Conservation (phyloP, 2,329 filamentous ascomycete genomes). For the Fusarium siculi region DNA sequence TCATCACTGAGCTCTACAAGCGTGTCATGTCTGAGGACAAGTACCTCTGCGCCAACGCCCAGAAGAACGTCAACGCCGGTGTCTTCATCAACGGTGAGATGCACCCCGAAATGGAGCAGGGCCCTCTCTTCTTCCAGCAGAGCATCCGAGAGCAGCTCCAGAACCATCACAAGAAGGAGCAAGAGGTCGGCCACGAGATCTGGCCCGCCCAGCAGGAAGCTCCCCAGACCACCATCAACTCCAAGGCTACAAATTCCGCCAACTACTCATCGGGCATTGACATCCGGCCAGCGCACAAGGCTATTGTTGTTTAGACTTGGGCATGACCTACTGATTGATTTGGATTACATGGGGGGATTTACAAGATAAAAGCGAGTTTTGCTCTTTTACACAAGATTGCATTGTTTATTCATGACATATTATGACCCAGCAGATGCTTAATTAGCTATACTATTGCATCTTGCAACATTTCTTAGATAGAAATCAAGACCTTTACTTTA, state of each 20-base stretch:
- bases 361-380: conserved; percentile 31
- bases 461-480: conserved; percentile 20
- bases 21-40: conserved; percentile 74
- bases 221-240: conserved; percentile 41
- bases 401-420: conserved; percentile 30
- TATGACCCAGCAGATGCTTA: conserved; percentile 28
- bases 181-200: conserved; percentile 57
- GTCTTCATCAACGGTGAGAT: conserved; percentile 72
- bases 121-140: conserved; percentile 67
- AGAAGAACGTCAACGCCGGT: conserved; percentile 69
- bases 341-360: conserved; percentile 12
- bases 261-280: conserved; percentile 51
- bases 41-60: conserved; percentile 66
- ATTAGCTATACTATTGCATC: conserved; percentile 19
- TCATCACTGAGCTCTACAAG: conserved; percentile 69
- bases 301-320: conserved; percentile 31
- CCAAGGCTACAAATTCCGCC: conserved; percentile 41
- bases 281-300: conserved; percentile 44
- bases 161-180: conserved; percentile 60
- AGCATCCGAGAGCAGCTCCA: conserved; percentile 59
- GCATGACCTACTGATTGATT: neutral
- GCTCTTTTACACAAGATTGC: conserved; percentile 33
- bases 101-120: conserved; percentile 70
- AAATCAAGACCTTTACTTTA: conserved; percentile 21
- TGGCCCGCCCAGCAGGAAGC: conserved; percentile 60